phyloP scores from a whole-genome alignment of 2,329 filamentous ascomycete genomes.

The Trichoderma asperellum region DNA sequence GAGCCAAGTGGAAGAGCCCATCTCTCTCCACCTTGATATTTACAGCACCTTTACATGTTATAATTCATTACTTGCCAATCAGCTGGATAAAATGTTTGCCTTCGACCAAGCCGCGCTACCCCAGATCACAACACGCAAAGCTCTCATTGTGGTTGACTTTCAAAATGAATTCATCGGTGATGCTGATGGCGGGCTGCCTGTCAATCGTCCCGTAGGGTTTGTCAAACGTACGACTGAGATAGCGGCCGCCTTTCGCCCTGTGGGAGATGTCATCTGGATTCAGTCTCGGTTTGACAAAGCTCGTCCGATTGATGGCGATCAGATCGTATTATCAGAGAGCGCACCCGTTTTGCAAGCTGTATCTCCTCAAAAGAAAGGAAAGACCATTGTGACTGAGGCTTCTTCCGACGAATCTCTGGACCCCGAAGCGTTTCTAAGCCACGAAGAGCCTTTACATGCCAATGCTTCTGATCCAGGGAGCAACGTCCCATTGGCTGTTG shows the following conservation, averaged over 20 bases:
- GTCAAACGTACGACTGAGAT: constrained; percentile 68
- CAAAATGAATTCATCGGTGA: constrained; percentile 84
- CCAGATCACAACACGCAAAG: constrained; percentile 63
- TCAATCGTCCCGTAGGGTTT: constrained; percentile 66
- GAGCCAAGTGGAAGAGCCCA: not conserved
- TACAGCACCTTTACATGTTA: not conserved
- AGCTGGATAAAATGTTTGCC: constrained; percentile 51
- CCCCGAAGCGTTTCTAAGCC: constrained; percentile 54
- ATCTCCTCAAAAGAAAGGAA: constrained; percentile 30
- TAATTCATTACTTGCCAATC: not conserved
- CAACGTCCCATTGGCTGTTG: constrained; percentile 50
- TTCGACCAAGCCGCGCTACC: constrained; percentile 62
- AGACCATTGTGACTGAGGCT: not conserved
- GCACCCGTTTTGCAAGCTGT: constrained; percentile 29
- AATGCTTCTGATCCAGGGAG: constrained; percentile 50
- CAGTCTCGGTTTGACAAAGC: constrained; percentile 72
- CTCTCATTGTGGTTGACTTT: constrained; percentile 80
- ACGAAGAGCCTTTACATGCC: constrained; percentile 49
- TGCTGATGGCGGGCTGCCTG: constrained; percentile 66
- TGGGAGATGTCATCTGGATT: constrained; percentile 80
- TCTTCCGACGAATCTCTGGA: constrained; percentile 32
- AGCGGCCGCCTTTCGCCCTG: constrained; percentile 71
- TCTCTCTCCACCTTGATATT: not conserved
- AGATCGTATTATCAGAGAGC: constrained; percentile 52
- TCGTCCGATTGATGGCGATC: constrained; percentile 59